phyloP scores from a whole-genome alignment of 2,329 filamentous ascomycete genomes.

The Microdochium nivale region DNA sequence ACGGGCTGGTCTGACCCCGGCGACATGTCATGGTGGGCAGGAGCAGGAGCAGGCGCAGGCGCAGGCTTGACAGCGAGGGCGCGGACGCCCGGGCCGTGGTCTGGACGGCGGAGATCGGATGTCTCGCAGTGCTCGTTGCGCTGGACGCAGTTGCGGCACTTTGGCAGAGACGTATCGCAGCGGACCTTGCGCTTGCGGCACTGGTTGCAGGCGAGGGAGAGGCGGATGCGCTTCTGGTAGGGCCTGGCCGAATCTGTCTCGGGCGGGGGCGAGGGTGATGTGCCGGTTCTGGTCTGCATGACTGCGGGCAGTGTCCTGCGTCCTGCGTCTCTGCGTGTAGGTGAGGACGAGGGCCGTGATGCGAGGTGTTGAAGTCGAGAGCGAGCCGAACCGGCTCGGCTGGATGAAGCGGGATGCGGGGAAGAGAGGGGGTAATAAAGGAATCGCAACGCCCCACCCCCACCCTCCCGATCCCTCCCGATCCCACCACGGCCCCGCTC shows the following conservation, averaged over 20 bases:
- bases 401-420: not conserved
- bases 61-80: slow-evolving; percentile 8
- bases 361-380: not conserved
- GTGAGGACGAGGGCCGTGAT: not conserved
- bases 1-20: slow-evolving; percentile 2
- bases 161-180: slow-evolving; percentile 17
- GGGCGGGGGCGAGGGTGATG: not conserved
- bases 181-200: slow-evolving; percentile 20
- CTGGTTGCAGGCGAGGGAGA: slow-evolving; percentile 2
- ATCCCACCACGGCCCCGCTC: too few relatives aligned
- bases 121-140: slow-evolving; percentile 15
- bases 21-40: not conserved
- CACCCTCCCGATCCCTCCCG: too few relatives aligned
- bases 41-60: slow-evolving; percentile 2
- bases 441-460: too few relatives aligned
- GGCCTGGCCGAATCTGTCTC: not conserved
- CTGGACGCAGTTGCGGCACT: slow-evolving; percentile 16
- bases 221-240: not conserved
- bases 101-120: slow-evolving; percentile 14
- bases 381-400: not conserved
- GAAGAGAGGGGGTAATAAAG: not conserved
- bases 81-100: slow-evolving; percentile 7
- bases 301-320: too few relatives aligned
- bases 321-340: too few relatives aligned
- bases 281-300: not conserved